Percentiles rank a stretch among this genome's conserved stretches.
These are phyloP conservation scores for Ascodesmis nigricans DNA, from an alignment of 495 filamentous ascomycete genomes.

Conservation along the genomic window DNA sequence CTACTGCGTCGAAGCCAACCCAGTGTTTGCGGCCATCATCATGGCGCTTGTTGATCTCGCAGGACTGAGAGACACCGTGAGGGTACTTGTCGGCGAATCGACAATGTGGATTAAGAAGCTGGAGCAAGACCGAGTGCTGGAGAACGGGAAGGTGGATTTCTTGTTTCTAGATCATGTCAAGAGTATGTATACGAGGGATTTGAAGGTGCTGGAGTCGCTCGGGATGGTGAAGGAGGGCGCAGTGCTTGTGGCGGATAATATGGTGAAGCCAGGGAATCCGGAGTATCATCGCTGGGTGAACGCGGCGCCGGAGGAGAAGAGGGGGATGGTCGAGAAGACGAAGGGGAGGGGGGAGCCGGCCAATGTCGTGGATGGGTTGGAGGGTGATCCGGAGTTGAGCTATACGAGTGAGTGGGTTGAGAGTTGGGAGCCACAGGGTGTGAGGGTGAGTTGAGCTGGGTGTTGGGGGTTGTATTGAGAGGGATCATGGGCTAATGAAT, in stretches of 20 bases:
- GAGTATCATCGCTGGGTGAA: constrained; percentile 46
- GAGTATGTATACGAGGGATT: constrained; percentile 42
- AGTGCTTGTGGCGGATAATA: constrained; percentile 51
- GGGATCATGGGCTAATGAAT: constrained; percentile 1
- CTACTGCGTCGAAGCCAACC: constrained; percentile 43
- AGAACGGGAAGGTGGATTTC: constrained; percentile 35
- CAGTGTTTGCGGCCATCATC: constrained; percentile 43
- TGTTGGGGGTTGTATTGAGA: neutral
- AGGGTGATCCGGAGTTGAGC: constrained; percentile 45
- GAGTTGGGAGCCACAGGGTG: constrained; percentile 45
- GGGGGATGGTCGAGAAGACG: constrained; percentile 16
- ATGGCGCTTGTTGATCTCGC: constrained; percentile 42
- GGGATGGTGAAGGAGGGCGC: constrained; percentile 37
- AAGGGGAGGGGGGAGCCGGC: constrained; percentile 13
- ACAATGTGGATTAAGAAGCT: constrained; percentile 36
- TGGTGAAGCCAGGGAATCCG: constrained; percentile 53
- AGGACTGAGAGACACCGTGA: constrained; percentile 41
- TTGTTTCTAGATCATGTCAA: constrained; percentile 61
- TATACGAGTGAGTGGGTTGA: constrained; percentile 44
- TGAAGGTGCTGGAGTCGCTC: constrained; percentile 50
- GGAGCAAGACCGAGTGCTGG: constrained; percentile 29
- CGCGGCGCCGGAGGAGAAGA: constrained; percentile 31
- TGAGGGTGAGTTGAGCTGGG: constrained; percentile 26
- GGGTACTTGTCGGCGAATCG: constrained; percentile 43
- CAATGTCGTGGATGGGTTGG: constrained; percentile 22